phyloP scores from a whole-genome alignment of 495 filamentous ascomycete species.

The Hyphodiscus hymeniophilus region DNA sequence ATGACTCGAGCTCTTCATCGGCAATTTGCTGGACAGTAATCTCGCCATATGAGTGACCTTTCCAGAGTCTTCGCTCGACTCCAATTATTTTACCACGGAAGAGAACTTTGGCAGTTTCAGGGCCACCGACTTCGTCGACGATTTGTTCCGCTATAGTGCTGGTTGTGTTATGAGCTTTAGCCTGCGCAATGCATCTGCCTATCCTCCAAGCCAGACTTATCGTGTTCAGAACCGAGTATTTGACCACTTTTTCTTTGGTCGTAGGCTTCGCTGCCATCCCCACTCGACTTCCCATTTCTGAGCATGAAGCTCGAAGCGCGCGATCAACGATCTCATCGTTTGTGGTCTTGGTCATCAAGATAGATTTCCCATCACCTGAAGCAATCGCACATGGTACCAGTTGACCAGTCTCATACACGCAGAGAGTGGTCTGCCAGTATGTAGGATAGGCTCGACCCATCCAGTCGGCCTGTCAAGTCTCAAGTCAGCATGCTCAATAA shows the following conservation, averaged over 20 bases:
- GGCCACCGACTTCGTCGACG: slow-evolving; percentile 36
- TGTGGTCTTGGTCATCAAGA: slow-evolving; percentile 30
- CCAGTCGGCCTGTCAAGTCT: no score
- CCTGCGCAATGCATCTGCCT: slow-evolving; percentile 31
- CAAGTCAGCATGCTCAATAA: no score
- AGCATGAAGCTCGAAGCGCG: slow-evolving; percentile 25
- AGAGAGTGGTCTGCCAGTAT: slow-evolving; percentile 28
- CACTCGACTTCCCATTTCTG: slow-evolving; percentile 29
- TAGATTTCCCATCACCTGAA: slow-evolving; percentile 29
- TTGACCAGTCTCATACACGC: slow-evolving; percentile 24
- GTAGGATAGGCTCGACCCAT: slow-evolving; percentile 27
- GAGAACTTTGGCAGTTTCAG: slow-evolving; percentile 35
- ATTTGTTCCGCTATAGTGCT: slow-evolving; percentile 36
- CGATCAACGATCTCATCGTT: slow-evolving; percentile 29
- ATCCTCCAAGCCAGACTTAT: slow-evolving; percentile 37
- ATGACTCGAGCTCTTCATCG: slow-evolving; percentile 12
- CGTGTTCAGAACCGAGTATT: slow-evolving; percentile 30
- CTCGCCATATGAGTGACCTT: slow-evolving; percentile 36
- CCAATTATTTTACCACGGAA: slow-evolving; percentile 42
- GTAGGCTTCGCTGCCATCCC: slow-evolving; percentile 28
- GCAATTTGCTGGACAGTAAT: slow-evolving; percentile 30
- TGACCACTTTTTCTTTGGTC: slow-evolving; percentile 21
- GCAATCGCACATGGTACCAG: slow-evolving; percentile 30
- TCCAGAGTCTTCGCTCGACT: slow-evolving; percentile 38
- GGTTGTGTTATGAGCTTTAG: slow-evolving; percentile 28